These are phyloP conservation scores for Grosmannia penicillata DNA, from an alignment of 2,329 filamentous ascomycete genomes.

Conservation along the genomic window DNA sequence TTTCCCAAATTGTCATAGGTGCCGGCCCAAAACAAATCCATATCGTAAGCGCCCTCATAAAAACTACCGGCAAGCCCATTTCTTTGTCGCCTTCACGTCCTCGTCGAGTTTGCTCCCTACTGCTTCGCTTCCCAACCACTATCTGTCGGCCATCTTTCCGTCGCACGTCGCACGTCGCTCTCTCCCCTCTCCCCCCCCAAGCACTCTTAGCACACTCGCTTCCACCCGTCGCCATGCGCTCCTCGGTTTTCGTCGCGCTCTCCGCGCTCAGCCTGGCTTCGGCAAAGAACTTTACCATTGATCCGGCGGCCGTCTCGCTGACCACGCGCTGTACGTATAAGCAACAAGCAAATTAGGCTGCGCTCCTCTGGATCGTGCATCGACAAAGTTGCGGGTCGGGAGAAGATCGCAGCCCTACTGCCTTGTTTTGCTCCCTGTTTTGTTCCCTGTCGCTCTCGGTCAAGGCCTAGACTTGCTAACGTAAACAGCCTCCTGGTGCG, in stretches of 20 bases:
- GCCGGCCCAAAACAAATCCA: neutral
- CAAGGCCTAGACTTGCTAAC: slow-evolving; percentile 10
- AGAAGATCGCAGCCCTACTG: too few relatives aligned
- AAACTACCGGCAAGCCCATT: too few relatives aligned
- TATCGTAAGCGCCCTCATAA: too few relatives aligned
- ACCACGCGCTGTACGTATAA: slow-evolving; percentile 26
- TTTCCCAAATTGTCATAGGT: too few relatives aligned
- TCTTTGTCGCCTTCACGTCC: too few relatives aligned
- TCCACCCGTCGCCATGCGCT: slow-evolving; percentile 23
- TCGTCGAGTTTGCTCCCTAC: too few relatives aligned
- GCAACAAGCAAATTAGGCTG: too few relatives aligned
- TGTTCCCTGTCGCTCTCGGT: neutral
- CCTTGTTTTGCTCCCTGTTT: neutral
- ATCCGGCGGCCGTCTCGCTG: slow-evolving; percentile 20
- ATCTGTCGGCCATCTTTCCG: too few relatives aligned
- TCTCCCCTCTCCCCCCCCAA: neutral
- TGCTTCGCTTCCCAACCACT: too few relatives aligned
- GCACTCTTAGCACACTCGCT: neutral
- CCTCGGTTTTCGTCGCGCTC: slow-evolving; percentile 24
- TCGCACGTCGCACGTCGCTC: too few relatives aligned
- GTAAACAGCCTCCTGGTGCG: slow-evolving; percentile 34
- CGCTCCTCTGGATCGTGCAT: too few relatives aligned
- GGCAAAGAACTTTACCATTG: slow-evolving; percentile 30
- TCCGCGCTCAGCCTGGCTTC: slow-evolving; percentile 24
- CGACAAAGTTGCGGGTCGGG: too few relatives aligned